Base-by-base conservation (phyloP, 768 basidiomycete species). In the Lyophyllum atratum region DNA sequence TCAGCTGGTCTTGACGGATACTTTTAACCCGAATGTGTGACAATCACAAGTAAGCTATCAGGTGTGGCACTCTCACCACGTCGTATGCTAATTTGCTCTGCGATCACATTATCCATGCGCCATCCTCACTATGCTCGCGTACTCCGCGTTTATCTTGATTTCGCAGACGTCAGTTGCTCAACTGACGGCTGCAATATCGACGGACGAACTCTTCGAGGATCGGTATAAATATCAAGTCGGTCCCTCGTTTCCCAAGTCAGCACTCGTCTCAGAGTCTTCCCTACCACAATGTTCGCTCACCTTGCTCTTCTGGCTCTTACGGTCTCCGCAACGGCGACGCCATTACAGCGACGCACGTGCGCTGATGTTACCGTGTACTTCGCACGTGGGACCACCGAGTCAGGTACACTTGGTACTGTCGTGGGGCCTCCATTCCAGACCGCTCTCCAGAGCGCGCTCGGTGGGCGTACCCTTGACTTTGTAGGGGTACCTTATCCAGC, bases 401-500 rank as follows among this genome's bases (percentile, higher is more conserved):
- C 59, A 7, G 64, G 65, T 9, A 71, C 72, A 7, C 69, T 76
- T 28, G 76, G 76, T 10, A 59, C 63, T 10, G 56, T 74, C 43
- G 74, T 77, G 19, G 76, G 76, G 3, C 76, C 76, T 9, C 72
- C 70, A 15, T 71, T 78, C 64, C 56, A 66, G 43, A 15, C 64
- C 0, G 74, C 72, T 0, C 66, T 78, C 14, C 56, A 59, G 43
- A 49, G 55, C 6, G 69, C 70, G 0, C 55, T 77, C 10, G 70
- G 65, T 1, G 59, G 66, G 1, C 67, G 63, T 57, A 63, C 71
- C 0, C 63, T 76, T n/a, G 69, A 61, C 17, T 77, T 78, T 53
- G 60, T 65, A 10, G 76, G 75, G 14, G 70, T 78, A 21, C 51
- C 70, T 49, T 78, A 78, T 34, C 60, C 75, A 0, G 75, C 76